A percentile compares a stretch with the other conserved stretches of the same genome.
Conservation (phyloP, 148 eudicot species). For the Persicaria tinctoria region DNA sequence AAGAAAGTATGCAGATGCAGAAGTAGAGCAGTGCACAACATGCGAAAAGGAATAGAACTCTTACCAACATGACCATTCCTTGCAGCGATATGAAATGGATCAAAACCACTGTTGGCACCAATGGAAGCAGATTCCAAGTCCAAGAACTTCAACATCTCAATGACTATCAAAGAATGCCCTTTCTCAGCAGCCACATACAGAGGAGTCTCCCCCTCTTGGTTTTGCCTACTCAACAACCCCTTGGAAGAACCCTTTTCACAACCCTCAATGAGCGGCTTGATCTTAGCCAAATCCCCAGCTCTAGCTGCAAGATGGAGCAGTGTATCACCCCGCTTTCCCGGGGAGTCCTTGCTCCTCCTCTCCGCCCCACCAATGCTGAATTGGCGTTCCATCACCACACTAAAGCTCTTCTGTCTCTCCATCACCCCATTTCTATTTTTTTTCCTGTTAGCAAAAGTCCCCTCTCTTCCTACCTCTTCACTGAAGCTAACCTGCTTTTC, state of each 20-base stretch:
- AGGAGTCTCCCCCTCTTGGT: conserved; percentile 83
- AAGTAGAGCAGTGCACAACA: neutral
- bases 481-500: conserved; percentile 31
- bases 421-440: conserved; percentile 5
- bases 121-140: conserved; percentile 73
- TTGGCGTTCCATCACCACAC: conserved; percentile 62
- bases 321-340: conserved; percentile 82
- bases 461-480: neutral
- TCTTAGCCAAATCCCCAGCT: conserved; percentile 63
- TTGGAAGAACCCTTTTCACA: conserved; percentile 36
- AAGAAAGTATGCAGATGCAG: too few species aligned
- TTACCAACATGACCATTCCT: conserved; percentile 91
- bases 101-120: conserved; percentile 69
- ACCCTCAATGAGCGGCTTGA: conserved; percentile 56
- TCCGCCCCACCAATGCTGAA: conserved; percentile 63
- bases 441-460: conserved; percentile 5
- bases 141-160: conserved; percentile 66
- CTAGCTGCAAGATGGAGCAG: conserved; percentile 82
- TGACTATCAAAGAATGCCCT: conserved; percentile 60
- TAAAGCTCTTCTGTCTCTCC: conserved; percentile 14
- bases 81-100: conserved; percentile 88
- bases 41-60: conserved; percentile 15
- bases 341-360: conserved; percentile 68
- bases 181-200: conserved; percentile 76
- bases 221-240: conserved; percentile 58